Conservation (phyloP, 352 stramenopile genomes). For the Phytopythium chamaehyphon region DNA sequence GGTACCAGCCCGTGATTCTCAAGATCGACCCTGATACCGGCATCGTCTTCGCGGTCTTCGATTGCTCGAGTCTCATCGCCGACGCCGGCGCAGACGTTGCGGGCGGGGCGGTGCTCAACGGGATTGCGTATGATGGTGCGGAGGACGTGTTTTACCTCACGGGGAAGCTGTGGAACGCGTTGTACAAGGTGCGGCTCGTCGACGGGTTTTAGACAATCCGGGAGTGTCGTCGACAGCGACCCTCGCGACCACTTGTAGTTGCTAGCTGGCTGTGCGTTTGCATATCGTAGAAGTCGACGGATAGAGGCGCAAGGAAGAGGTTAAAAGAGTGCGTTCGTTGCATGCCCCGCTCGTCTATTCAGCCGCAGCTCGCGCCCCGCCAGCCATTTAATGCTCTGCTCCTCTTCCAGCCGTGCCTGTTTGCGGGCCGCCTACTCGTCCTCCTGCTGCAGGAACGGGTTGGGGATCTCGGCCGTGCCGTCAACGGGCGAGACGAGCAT, state of each 20-base stretch:
- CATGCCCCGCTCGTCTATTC: conserved; percentile 1
- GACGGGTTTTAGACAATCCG: too few species aligned
- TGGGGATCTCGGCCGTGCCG: conserved; percentile 89
- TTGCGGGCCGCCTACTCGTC: conserved; percentile 32
- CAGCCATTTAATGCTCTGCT: neutral
- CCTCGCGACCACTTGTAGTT: neutral
- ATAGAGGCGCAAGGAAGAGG: neutral
- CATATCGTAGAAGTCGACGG: neutral
- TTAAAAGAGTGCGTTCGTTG: neutral
- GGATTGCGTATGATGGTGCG: conserved; percentile 89
- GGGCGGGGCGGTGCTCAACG: conserved; percentile 87
- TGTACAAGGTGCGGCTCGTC: conserved; percentile 88
- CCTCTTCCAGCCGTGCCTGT: neutral
- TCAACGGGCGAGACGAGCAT: conserved; percentile 91
- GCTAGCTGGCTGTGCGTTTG: neutral
- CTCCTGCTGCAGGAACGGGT: conserved; percentile 89
- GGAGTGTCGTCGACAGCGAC: too few species aligned
- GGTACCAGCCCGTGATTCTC: conserved; percentile 90
- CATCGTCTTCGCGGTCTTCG: conserved; percentile 86
- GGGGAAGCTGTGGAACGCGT: conserved; percentile 89
- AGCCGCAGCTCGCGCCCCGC: neutral
- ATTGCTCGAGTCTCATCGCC: conserved; percentile 59
- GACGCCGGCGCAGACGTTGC: conserved; percentile 47
- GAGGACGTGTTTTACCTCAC: conserved; percentile 92
- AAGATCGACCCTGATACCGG: conserved; percentile 90